phyloP scores from a whole-genome alignment of 2,329 filamentous ascomycete species.

The Bipolaris bicolor region DNA sequence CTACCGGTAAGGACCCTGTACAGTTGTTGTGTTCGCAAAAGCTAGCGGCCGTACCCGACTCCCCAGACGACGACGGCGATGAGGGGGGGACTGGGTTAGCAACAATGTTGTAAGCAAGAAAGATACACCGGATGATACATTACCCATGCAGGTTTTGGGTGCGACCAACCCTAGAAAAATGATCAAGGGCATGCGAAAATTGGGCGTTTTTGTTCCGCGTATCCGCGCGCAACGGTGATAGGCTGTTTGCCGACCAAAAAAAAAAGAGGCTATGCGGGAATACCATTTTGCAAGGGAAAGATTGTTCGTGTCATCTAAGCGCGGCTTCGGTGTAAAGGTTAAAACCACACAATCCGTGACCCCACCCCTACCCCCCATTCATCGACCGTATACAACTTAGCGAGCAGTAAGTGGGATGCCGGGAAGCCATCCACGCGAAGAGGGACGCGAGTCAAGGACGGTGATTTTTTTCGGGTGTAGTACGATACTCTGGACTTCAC shows the following conservation, averaged over 20 bases:
- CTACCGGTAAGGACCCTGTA: background rate
- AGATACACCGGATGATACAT: background rate
- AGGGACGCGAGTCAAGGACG: slow-evolving; percentile 10
- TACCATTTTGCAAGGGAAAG: background rate
- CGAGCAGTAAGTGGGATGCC: slow-evolving; percentile 1
- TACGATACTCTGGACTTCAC: background rate
- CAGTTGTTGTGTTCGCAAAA: background rate
- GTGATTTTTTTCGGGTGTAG: background rate
- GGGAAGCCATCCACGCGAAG: slow-evolving; percentile 20
- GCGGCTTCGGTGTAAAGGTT: background rate
- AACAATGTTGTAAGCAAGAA: background rate
- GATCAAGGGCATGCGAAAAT: background rate
- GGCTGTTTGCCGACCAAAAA: background rate
- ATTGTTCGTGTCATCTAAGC: background rate
- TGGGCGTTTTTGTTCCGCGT: background rate
- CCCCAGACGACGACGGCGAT: slow-evolving; percentile 3
- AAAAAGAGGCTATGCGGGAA: slow-evolving; percentile 3
- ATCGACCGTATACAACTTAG: background rate
- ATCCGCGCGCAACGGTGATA: slow-evolving; percentile 1
- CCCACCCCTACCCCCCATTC: background rate
- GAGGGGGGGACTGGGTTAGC: slow-evolving; percentile 1
- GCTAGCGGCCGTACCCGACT: slow-evolving; percentile 11
- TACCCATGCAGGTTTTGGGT: background rate
- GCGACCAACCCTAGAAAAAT: background rate
- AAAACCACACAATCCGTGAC: background rate